Evolutionary conservation across 768 basidiomycete species (phyloP).

Genomic region (Phaeotremella fagi): DNA sequence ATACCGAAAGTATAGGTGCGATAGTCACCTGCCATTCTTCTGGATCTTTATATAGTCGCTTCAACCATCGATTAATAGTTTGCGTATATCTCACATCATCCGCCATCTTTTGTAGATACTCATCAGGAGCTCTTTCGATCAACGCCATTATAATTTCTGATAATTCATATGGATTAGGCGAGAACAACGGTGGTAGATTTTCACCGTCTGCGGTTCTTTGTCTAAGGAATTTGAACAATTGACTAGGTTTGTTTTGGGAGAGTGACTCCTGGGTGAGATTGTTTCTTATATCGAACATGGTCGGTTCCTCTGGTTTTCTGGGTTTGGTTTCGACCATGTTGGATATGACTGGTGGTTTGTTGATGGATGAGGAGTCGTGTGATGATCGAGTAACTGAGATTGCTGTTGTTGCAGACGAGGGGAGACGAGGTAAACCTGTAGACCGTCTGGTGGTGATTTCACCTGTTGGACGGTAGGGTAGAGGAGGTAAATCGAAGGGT

Average conservation of each 20-base stretch:
- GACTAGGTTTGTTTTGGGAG: conserved; percentile 12
- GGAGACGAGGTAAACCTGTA: background rate
- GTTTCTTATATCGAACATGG: too few relatives aligned
- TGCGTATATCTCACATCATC: conserved; percentile 23
- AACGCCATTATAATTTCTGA: conserved; percentile 22
- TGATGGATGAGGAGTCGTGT: conserved; percentile 12
- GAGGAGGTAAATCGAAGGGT: too few relatives aligned
- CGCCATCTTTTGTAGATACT: conserved; percentile 27
- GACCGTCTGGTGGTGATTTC: background rate
- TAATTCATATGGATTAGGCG: conserved; percentile 25
- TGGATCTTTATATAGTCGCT: conserved; percentile 15
- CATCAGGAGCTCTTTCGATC: conserved; percentile 12
- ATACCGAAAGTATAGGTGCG: conserved; percentile 26
- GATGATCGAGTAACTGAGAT: background rate
- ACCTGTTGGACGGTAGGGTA: too few relatives aligned
- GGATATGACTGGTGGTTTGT: background rate
- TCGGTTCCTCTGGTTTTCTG: background rate
- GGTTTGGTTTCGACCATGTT: background rate
- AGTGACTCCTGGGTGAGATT: conserved; percentile 14
- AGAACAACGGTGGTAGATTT: conserved; percentile 14
- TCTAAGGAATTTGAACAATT: conserved; percentile 29
- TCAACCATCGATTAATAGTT: conserved; percentile 20
- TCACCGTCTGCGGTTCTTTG: conserved; percentile 2
- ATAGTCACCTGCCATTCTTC: conserved; percentile 26
- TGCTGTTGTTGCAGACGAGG: background rate